Evolutionary conservation across 768 basidiomycete genomes (phyloP), one percentile per base, ranked within the genome.

Genomic region (Termitomyces sp.): DNA sequence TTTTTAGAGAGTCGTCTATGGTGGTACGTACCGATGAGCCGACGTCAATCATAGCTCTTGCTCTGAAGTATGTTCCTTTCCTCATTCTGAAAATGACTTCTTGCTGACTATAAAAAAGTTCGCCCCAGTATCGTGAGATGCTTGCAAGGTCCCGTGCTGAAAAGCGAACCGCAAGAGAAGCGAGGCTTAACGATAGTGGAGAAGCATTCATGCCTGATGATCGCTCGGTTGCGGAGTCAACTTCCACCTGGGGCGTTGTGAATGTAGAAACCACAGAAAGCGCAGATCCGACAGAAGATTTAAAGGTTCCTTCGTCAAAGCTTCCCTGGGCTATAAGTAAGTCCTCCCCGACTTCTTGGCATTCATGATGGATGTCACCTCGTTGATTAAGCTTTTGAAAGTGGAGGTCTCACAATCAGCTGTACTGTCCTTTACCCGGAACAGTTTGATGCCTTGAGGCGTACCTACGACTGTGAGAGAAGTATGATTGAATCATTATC

Each of bases 131-230:
- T 66, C 83, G 89, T 25, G 90, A 93, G 7, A 85, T 90, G 83
- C 73, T 93, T 12, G 70, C 82, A 4, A 90, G 82, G 65, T 90
- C 90, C 41, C 82, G 90, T 35, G 85, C 85, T 9, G 90, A 90
- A 66, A 91, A 89, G 64, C 81, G 86, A 40, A 84, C 81, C 7
- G 81, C 84, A 7, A 76, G 86, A 59, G 81, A 83, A 61, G 77
- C 79, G 12, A 79, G 76, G 60, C 65, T 82, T 6, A 77, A 78
- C 5, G 89, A 92, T 49, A 85, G 81, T 51, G 80, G 84, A 0
- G 95, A 96, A 70, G 84, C 78, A 0, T 97, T 95, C 71, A 96
- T 96, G 92, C 94, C 95, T 0, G 92, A 95, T 57, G 93, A 96
- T 68, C 75, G 74, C 44, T 92, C 92, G 9, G 79, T 86, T 17